Evolutionary conservation across 768 basidiomycete genomes (phyloP), one percentile per base, ranked within the genome.

Genomic region (Naganishia kalamii): DNA sequence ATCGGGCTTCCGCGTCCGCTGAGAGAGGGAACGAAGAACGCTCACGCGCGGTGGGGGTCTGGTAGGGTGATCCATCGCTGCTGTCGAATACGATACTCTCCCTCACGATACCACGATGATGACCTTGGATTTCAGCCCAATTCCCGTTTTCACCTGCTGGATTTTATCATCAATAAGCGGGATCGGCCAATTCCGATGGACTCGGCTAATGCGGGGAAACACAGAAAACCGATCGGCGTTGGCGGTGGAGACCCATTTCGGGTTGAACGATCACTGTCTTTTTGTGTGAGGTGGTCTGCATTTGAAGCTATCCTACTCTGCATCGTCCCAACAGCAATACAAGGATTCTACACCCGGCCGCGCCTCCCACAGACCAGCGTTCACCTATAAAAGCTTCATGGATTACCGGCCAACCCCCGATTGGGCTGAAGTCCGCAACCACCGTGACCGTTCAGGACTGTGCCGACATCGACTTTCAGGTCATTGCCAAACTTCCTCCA

Each of bases 1-100:
- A 23, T 57, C 54, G 33, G 54, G 35, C 40, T 57, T 57, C 15
- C 54, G 35, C 15, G 54, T 40, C 35, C 54, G 54, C 8, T 12
- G 37, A 6, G 54, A 57, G 4, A 40, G 35, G n/a, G 32, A 33
- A 25, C 54, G 54, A n/a, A 57, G 23, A 23, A 57, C 33, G 13
- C 35, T 37, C 7, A 8, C 7, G 6, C 21, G 2, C 23, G 54
- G 29, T 7, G 54, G n/a, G 23, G 37, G 54, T 40, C 35, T 35
- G 5, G 27, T 3, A 2, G 54, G 29, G 13, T 40, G 43, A 44
- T 40, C 37, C 8, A 40, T 40, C 37, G 17, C 37, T 40, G 37
- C 37, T 40, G 37, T 40, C 8, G 8, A 40, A 8, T 17, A 17
- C 37, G n/a, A n/a, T n/a, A n/a, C n/a, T n/a, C n/a, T n/a, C n/a